Conservation (phyloP, 2,329 filamentous ascomycete species). For the Xylariaceae sp. region DNA sequence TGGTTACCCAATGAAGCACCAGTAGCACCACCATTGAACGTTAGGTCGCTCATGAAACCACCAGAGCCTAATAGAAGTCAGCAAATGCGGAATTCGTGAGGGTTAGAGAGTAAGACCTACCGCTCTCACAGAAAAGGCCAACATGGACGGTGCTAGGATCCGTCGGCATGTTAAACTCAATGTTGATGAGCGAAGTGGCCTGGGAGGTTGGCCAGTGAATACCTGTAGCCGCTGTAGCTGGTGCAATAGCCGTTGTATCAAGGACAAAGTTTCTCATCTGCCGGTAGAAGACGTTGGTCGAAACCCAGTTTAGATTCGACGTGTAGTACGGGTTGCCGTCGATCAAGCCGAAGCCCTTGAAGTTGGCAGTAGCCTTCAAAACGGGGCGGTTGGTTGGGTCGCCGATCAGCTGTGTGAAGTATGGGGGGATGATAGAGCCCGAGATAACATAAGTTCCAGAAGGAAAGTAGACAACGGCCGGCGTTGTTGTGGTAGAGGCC, state of each 20-base stretch:
- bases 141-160: slow-evolving; percentile 31
- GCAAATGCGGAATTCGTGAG: not conserved
- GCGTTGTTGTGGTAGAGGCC: slow-evolving; percentile 40
- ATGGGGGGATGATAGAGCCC: slow-evolving; percentile 56
- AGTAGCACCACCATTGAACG: slow-evolving; percentile 54
- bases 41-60: slow-evolving; percentile 54
- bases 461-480: slow-evolving; percentile 43
- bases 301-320: slow-evolving; percentile 38
- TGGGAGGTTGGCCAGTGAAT: slow-evolving; percentile 64
- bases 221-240: slow-evolving; percentile 36
- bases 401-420: slow-evolving; percentile 59
- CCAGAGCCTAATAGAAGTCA: slow-evolving; percentile 34
- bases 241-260: slow-evolving; percentile 42
- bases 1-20: slow-evolving; percentile 64
- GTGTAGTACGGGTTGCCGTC: slow-evolving; percentile 51
- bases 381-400: slow-evolving; percentile 54
- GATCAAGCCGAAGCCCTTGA: slow-evolving; percentile 54
- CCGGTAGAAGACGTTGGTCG: slow-evolving; percentile 60
- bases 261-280: slow-evolving; percentile 63
- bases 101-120: slow-evolving; percentile 19
- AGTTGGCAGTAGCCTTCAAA: slow-evolving; percentile 50
- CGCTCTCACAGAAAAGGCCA: slow-evolving; percentile 34
- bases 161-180: slow-evolving; percentile 45
- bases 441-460: slow-evolving; percentile 53
- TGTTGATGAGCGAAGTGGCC: slow-evolving; percentile 49